These are phyloP conservation scores for Forsythia viridissima DNA, from an alignment of 257 asterid genomes.

Conservation along the genomic window DNA sequence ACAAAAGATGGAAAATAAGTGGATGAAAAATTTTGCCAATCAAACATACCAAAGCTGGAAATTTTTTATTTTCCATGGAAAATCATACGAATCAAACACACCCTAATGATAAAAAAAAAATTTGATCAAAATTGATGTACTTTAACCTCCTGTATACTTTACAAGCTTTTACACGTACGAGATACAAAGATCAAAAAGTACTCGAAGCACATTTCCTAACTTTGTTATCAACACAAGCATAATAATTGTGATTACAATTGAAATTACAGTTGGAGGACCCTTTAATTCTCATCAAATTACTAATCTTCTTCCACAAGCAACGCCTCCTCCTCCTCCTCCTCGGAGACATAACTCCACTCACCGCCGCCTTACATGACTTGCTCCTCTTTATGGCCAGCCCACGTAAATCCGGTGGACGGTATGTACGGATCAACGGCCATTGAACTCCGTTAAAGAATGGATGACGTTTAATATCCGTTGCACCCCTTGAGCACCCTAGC, in stretches of 20 bases:
- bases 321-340: conserved; percentile 57
- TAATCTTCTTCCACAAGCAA: conserved; percentile 66
- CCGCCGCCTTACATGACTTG: conserved; percentile 48
- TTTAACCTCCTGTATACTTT: too few species aligned
- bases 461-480: conserved; percentile 89
- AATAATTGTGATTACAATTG: conserved; percentile 65
- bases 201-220: conserved; percentile 37
- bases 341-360: conserved; percentile 50
- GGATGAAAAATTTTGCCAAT: too few species aligned
- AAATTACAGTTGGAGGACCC: conserved; percentile 44
- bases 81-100: too few species aligned
- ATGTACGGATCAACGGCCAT: conserved; percentile 85
- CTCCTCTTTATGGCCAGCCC: conserved; percentile 63
- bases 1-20: too few species aligned
- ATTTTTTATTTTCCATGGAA: too few species aligned
- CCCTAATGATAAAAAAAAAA: too few species aligned
- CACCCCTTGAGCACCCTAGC: conserved; percentile 80
- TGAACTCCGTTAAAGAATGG: conserved; percentile 78
- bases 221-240: conserved; percentile 40
- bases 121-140: too few species aligned
- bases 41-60: too few species aligned
- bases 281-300: conserved; percentile 51
- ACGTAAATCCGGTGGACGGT: conserved; percentile 79
- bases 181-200: not conserved
- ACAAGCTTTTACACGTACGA: too few species aligned